Evolutionary conservation across 73 alveolate species (phyloP).

Genomic region (Symbiodinium natans): DNA sequence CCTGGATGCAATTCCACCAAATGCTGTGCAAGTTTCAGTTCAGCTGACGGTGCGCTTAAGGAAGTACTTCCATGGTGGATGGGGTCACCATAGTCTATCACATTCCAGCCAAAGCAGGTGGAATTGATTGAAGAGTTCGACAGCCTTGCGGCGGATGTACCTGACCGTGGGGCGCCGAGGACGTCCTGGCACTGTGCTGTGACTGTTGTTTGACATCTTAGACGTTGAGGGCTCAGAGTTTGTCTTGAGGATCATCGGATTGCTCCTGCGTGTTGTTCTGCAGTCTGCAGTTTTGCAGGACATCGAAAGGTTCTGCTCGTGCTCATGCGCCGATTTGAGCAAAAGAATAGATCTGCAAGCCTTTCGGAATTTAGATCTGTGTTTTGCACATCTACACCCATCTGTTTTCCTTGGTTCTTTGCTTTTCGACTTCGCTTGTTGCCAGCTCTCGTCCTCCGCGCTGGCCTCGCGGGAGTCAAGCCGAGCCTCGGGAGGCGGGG

Average conservation of each 20-base stretch:
- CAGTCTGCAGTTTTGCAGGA: not conserved
- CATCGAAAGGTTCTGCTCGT: not conserved
- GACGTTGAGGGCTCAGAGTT: not conserved
- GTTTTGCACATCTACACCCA: too few species aligned
- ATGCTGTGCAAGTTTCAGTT: not conserved
- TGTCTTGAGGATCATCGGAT: too few species aligned
- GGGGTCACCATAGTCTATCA: not conserved
- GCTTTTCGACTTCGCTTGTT: not conserved
- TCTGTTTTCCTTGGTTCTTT: too few species aligned
- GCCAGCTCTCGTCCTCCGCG: not conserved
- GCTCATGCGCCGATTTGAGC: slow-evolving; percentile 6
- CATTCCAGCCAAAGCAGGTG: not conserved
- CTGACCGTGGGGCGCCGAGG: not conserved
- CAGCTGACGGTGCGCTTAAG: not conserved
- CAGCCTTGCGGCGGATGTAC: slow-evolving; percentile 19
- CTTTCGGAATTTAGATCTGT: too few species aligned
- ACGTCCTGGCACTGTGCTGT: not conserved
- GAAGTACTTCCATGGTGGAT: not conserved
- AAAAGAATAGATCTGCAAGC: not conserved
- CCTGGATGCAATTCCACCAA: not conserved
- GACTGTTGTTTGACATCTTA: not conserved
- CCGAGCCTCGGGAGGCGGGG: not conserved
- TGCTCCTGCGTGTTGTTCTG: too few species aligned
- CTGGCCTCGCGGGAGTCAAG: slow-evolving; percentile 11
- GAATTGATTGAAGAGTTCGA: slow-evolving; percentile 92